phyloP scores from a whole-genome alignment of 352 stramenopile genomes.

The Phytophthora pluvialis region DNA sequence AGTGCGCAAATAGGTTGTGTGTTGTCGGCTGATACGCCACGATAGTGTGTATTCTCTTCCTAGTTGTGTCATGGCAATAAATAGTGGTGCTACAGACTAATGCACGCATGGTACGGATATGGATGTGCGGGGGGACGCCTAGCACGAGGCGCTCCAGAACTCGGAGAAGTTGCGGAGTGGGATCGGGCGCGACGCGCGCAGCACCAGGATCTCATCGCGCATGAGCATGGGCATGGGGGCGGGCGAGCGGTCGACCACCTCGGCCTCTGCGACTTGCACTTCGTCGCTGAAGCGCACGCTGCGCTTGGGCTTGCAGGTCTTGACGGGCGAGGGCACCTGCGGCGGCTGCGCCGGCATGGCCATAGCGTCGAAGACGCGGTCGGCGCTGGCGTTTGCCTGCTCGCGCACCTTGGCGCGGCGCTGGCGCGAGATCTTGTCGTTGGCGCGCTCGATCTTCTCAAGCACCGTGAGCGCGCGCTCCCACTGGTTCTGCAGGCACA shows the following conservation, averaged over 20 bases:
- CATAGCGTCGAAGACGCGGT: slow-evolving; percentile 29
- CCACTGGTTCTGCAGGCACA: slow-evolving; percentile 80
- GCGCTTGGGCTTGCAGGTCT: slow-evolving; percentile 34
- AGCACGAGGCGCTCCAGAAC: slow-evolving; percentile 66
- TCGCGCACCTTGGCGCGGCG: slow-evolving; percentile 66
- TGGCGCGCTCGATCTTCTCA: slow-evolving; percentile 84
- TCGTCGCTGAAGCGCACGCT: slow-evolving; percentile 70
- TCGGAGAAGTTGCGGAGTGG: slow-evolving; percentile 80
- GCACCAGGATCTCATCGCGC: slow-evolving; percentile 80
- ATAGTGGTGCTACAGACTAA: slow-evolving; percentile 50
- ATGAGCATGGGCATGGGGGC: slow-evolving; percentile 67
- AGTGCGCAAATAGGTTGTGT: slow-evolving; percentile 10
- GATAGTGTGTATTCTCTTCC: slow-evolving; percentile 34
- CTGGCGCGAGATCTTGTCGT: slow-evolving; percentile 78
- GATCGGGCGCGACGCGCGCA: slow-evolving; percentile 75
- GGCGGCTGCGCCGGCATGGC: slow-evolving; percentile 31
- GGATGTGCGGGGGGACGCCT: slow-evolving; percentile 4
- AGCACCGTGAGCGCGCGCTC: slow-evolving; percentile 73
- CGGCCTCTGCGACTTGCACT: slow-evolving; percentile 47
- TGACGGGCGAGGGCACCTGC: slow-evolving; percentile 34
- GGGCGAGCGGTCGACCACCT: slow-evolving; percentile 63
- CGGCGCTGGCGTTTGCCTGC: slow-evolving; percentile 57
- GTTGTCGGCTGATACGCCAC: slow-evolving; percentile 21
- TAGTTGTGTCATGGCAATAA: slow-evolving; percentile 46
- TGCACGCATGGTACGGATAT: slow-evolving; percentile 23